Conservation (phyloP, 73 alveolate genomes). For the Paramecium octaurelia region DNA sequence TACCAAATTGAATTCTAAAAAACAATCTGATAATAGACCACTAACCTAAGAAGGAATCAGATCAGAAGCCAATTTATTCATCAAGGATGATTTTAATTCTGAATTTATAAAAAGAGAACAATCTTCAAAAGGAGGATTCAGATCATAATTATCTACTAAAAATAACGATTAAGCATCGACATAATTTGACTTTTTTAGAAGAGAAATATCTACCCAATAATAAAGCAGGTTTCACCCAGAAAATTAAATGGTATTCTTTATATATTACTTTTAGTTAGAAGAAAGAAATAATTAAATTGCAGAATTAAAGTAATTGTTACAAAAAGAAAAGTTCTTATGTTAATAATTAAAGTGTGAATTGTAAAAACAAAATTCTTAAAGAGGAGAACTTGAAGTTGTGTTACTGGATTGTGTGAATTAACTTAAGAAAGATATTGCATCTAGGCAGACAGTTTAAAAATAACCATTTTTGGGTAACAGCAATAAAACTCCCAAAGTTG, state of each 20-base stretch:
- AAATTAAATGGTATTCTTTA: not conserved
- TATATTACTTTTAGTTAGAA: not conserved
- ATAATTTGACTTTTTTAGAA: not conserved
- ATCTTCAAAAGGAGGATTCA: not conserved
- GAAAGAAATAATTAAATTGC: not conserved
- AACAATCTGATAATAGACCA: not conserved
- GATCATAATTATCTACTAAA: not conserved
- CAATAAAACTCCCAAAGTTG: not conserved
- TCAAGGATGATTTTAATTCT: conserved; percentile 12
- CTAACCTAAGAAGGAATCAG: not conserved
- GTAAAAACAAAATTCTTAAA: not conserved
- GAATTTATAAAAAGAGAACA: conserved; percentile 2
- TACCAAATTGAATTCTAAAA: not conserved
- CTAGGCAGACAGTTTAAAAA: not conserved
- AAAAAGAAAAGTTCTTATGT: not conserved
- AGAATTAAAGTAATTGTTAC: not conserved
- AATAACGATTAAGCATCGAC: not conserved
- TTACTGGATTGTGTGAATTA: conserved; percentile 51
- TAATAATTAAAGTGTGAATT: not conserved
- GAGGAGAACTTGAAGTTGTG: conserved; percentile 47
- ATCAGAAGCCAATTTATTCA: not conserved
- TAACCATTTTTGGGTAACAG: not conserved
- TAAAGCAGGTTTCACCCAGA: not conserved
- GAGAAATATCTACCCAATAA: not conserved
- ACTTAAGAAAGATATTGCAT: conserved; percentile 40